Evolutionary conservation across 148 eudicot genomes (phyloP).

Genomic region (Polygonum aviculare): DNA sequence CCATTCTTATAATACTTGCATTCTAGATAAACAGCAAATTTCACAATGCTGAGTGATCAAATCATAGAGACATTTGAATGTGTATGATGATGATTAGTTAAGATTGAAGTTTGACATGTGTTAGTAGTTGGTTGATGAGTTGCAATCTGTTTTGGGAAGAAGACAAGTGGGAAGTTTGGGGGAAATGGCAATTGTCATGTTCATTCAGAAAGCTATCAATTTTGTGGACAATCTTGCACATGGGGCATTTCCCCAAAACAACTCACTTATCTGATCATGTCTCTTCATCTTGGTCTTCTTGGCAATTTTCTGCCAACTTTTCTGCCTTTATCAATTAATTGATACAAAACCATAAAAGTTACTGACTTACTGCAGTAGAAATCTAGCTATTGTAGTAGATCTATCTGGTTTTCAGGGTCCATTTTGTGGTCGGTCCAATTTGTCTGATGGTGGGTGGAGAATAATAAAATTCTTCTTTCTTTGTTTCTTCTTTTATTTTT

Average conservation of each 20-base stretch:
- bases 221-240: not conserved
- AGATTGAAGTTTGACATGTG: not conserved
- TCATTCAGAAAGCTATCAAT: not conserved
- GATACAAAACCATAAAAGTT: not conserved
- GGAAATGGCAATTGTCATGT: not conserved
- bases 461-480: not conserved
- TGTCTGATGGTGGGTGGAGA: slow-evolving; percentile 5
- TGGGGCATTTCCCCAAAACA: not conserved
- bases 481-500: not conserved
- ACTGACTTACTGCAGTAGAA: not conserved
- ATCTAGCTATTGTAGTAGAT: not conserved
- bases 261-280: not conserved
- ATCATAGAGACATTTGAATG: not conserved
- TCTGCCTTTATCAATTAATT: not conserved
- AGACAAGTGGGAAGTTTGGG: not conserved
- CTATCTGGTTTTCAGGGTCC: not conserved
- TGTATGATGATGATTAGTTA: not conserved
- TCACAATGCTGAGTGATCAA: not conserved
- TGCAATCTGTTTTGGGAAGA: not conserved
- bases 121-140: not conserved
- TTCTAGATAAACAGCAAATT: too few species aligned
- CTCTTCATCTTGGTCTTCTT: not conserved
- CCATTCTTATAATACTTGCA: too few species aligned
- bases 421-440: slow-evolving; percentile 2
- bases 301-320: not conserved